These are phyloP conservation scores for Globisporangium solare DNA, from an alignment of 352 stramenopile species.

Conservation along the genomic window DNA sequence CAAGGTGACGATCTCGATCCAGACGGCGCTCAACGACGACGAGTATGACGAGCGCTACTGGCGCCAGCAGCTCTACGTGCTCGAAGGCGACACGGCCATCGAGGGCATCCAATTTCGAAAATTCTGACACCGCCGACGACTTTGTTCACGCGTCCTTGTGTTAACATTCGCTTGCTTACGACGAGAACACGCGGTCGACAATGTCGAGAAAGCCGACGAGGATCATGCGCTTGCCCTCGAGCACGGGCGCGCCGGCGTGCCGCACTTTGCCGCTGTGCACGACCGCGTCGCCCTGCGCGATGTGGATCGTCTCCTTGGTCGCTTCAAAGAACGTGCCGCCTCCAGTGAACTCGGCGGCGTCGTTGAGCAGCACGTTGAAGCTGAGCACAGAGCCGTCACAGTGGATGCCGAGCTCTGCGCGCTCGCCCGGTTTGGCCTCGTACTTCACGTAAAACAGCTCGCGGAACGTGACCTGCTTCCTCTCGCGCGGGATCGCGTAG, in stretches of 20 bases:
- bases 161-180: neutral
- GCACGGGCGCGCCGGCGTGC: conserved; percentile 87
- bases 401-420: conserved; percentile 83
- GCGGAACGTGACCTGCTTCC: conserved; percentile 60
- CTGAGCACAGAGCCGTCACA: conserved; percentile 92
- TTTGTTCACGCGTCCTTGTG: neutral
- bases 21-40: conserved; percentile 58
- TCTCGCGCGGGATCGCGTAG: conserved; percentile 34
- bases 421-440: conserved; percentile 50
- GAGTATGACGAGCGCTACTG: conserved; percentile 72
- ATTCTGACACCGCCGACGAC: conserved; percentile 26
- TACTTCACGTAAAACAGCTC: conserved; percentile 90
- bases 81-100: conserved; percentile 72
- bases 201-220: conserved; percentile 93
- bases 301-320: conserved; percentile 56
- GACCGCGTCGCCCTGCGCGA: conserved; percentile 79
- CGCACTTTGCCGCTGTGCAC: conserved; percentile 92
- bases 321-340: conserved; percentile 92
- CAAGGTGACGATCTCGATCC: conserved; percentile 74
- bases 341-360: conserved; percentile 75
- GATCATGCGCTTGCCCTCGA: conserved; percentile 78
- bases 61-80: conserved; percentile 65
- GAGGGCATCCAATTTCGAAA: conserved; percentile 75
- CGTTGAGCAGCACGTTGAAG: conserved; percentile 92
- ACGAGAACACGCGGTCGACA: conserved; percentile 36